Evolutionary conservation across 257 asterid genomes (phyloP), one percentile per base, ranked within the genome.

Genomic region (Linderniella brevidens): DNA sequence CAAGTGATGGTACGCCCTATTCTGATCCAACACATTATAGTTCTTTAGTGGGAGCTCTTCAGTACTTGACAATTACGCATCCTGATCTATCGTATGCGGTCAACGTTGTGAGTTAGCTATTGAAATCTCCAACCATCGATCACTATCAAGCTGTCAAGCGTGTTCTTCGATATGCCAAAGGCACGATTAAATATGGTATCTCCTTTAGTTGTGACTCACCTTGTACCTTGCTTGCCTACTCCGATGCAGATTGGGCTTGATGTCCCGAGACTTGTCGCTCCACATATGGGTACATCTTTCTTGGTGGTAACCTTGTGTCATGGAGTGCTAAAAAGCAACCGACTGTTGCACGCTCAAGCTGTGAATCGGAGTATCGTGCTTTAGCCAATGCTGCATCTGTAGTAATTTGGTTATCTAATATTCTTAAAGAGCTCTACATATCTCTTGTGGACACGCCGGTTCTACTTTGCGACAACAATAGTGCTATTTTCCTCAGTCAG

Each of bases 281-380:
- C 16, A 40, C 45, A 5, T 4, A 4, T 11, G 1, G 9, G 6
- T 40, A 40, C 45, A 40, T 40, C 11, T 14, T 40, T 40, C 45
- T 40, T 40, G 45, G n/a, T 40, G 45, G 45, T 11, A 40, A 40
- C 16, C 16, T 40, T 5, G 11, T 40, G 6, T 10, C 5, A 11
- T 40, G 3, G 45, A 40, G 45, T 40, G 45, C 45, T 40, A 40
- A 40, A 10, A 40, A 40, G 45, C 45, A 40, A 40, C 45, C 45
- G 4, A 10, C 16, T 4, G 45, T 40, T 4, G 45, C 45, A 3
- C 45, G 45, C 5, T 40, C 45, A 4, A 40, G 45, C 9, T 40
- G 5, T 10, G 45, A 40, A 40, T 40, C 45, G 0, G 45, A 40
- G 16, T 40, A 40, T 40, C n/a, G 45, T 12, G 3, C 45, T 11